Conservation (phyloP, 192 early-diverging fungal genomes). For the Backusella parvicylindrica region DNA sequence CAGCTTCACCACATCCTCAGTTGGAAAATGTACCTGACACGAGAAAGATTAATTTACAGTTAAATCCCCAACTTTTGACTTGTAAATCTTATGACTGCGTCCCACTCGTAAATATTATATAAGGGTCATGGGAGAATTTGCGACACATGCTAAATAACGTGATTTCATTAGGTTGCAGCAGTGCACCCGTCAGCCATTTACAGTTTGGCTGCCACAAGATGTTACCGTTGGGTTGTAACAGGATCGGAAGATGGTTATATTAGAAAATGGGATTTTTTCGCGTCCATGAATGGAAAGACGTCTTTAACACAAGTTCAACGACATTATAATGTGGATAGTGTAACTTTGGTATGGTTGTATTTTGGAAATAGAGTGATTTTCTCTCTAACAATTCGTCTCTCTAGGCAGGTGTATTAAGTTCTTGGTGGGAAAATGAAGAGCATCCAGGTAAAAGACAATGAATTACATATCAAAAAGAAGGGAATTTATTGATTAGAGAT, state of each 20-base stretch:
- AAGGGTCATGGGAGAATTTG: not conserved
- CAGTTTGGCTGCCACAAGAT: slow-evolving; percentile 59
- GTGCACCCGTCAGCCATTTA: slow-evolving; percentile 69
- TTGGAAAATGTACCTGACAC: slow-evolving; percentile 1
- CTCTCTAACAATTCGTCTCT: not conserved
- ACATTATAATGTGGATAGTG: slow-evolving; percentile 82
- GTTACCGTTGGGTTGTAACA: slow-evolving; percentile 80
- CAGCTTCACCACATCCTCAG: slow-evolving; percentile 21
- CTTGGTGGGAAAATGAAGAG: slow-evolving; percentile 88
- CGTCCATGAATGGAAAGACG: slow-evolving; percentile 78
- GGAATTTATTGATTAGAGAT: not conserved
- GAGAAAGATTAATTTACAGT: not conserved
- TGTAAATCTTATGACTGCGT: slow-evolving; percentile 20
- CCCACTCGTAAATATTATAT: slow-evolving; percentile 13
- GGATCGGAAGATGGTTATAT: slow-evolving; percentile 94
- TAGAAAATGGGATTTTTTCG: slow-evolving; percentile 89
- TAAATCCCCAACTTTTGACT: slow-evolving; percentile 6
- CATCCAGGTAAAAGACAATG: slow-evolving; percentile 36
- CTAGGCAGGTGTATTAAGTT: slow-evolving; percentile 69
- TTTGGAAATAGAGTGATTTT: not conserved
- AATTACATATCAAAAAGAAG: not conserved
- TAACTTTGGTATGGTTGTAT: slow-evolving; percentile 61
- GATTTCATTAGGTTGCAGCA: slow-evolving; percentile 46
- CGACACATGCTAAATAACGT: not conserved
- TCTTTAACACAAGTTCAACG: slow-evolving; percentile 81